Conservation (phyloP, 441 rosid genomes). For the Macaranga tanarius region DNA sequence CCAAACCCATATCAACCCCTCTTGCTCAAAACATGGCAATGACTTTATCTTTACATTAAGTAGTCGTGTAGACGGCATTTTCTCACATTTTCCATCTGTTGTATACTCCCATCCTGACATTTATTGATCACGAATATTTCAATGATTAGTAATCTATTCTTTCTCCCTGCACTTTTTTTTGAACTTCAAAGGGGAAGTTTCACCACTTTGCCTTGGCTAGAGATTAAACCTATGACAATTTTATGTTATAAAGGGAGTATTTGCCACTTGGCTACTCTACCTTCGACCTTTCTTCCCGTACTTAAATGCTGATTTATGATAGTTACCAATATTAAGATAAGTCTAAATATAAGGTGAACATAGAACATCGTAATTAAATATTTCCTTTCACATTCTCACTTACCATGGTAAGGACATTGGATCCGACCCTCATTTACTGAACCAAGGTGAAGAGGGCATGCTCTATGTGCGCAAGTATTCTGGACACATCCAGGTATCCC, state of each 20-base stretch:
- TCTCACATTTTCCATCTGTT: constrained; percentile 86
- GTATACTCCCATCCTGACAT: constrained; percentile 90
- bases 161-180: background rate
- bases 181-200: no score
- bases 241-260: no score
- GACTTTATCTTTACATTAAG: constrained; percentile 69
- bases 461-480: constrained; percentile 96
- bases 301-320: background rate
- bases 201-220: no score
- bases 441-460: constrained; percentile 97
- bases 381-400: constrained; percentile 32
- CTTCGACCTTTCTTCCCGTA: background rate
- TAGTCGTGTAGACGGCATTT: constrained; percentile 86
- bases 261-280: no score
- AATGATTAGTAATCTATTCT: constrained; percentile 17
- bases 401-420: constrained; percentile 94
- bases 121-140: constrained; percentile 11
- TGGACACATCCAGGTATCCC: constrained; percentile 90
- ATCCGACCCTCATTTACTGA: constrained; percentile 88
- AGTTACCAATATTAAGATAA: background rate
- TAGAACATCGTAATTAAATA: background rate
- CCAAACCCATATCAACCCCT: constrained; percentile 98
- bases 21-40: constrained; percentile 83
- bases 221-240: no score
- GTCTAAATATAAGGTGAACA: background rate